Base-by-base conservation (phyloP, 768 basidiomycete genomes). In the Pholiota microspora region DNA sequence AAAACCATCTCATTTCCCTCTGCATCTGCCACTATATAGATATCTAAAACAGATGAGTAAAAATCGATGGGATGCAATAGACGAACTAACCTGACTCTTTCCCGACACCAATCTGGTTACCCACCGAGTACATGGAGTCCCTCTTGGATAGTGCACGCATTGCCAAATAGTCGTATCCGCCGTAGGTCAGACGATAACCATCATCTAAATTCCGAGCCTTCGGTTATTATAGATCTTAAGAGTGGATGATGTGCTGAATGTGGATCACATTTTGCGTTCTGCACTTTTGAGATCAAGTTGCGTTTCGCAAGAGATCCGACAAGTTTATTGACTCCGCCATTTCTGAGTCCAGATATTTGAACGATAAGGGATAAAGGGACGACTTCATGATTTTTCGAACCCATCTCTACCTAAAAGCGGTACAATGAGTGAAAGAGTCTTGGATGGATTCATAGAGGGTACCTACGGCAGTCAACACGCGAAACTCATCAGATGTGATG, bases 31-130 rank as follows among this genome's bases (percentile, higher is more conserved):
- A 95, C 94, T 54, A 95, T 79, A 67, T 95, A 92, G 62, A 96
- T 90, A 69, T 96, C 93, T 92, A 56, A 40, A 27, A 42, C 3
- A 32, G 29, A 47, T 51, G 7, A 54, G 32, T 40, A 31, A 8
- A 10, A 34, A 29, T 50, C 15, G 9, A 51, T 48, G 34, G 42
- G 7, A 40, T 35, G 44, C 25, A 45, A n/a, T 50, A 44, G 13
- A 51, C 29, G 42, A 29, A 64, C 81, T 53, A 54, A 88, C 96
- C 95, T 48, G 92, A 92, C 73, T 99, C 97, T 72, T 99, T 99
- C 12, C 97, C 97, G 25, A 97, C 95, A 27, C 97, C 97, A 64
- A 99, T 95, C 74, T 97, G 93, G 66, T 97, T 97, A 18, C 97
- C 97, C 28, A 99, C 92, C 21, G 92, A 92, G 61, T 88, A 75